phyloP scores from a whole-genome alignment of 441 rosid genomes.

The Flueggea neowawraea region DNA sequence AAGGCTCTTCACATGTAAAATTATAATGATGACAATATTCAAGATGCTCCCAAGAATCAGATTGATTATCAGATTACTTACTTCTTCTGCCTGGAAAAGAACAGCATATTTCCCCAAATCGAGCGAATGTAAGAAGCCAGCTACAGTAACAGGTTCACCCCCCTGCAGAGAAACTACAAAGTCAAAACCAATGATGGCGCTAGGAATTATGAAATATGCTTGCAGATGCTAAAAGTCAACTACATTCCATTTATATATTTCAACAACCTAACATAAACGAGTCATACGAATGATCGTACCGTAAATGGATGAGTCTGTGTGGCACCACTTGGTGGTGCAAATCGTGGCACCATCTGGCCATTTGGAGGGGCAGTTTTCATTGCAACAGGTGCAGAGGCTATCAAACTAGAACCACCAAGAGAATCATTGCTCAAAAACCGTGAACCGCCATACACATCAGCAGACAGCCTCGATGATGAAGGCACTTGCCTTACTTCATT shows the following conservation, averaged over 20 bases:
- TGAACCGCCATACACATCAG: constrained; percentile 18
- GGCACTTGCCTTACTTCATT: constrained; percentile 14
- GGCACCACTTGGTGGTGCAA: constrained; percentile 21
- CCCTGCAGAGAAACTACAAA: constrained; percentile 19
- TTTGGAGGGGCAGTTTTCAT: constrained; percentile 18
- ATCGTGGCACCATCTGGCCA: constrained; percentile 15
- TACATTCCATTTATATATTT: too few relatives aligned
- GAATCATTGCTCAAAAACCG: constrained; percentile 17
- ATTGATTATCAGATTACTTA: constrained; percentile 27
- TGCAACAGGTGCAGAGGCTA: constrained; percentile 15
- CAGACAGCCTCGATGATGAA: too few relatives aligned
- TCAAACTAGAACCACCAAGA: constrained; percentile 20
- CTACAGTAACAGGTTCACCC: constrained; percentile 31
- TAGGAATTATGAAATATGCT: too few relatives aligned
- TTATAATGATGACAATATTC: not conserved
- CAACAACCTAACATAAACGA: too few relatives aligned
- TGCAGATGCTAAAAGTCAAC: too few relatives aligned
- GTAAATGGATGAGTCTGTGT: constrained; percentile 14
- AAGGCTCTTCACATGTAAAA: not conserved
- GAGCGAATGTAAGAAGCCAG: constrained; percentile 43
- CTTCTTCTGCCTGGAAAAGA: constrained; percentile 53
- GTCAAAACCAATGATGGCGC: too few relatives aligned
- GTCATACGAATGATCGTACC: constrained; percentile 23
- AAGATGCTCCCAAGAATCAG: not conserved
- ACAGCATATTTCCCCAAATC: constrained; percentile 46